Evolutionary conservation across 768 basidiomycete genomes (phyloP).

Genomic region (Scleroderma citrinum): DNA sequence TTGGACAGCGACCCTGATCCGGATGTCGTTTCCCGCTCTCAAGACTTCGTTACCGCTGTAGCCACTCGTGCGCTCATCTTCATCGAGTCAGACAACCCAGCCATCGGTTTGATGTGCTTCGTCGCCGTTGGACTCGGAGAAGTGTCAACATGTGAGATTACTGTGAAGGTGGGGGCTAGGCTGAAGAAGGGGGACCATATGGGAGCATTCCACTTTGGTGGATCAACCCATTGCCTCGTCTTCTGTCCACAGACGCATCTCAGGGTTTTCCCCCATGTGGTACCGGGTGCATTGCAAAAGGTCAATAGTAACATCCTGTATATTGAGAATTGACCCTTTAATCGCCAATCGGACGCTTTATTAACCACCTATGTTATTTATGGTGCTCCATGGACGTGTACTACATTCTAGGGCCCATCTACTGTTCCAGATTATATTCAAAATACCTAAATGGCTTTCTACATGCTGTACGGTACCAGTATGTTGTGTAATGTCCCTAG

Average conservation of each 20-base stretch:
- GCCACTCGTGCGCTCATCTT: slow-evolving; percentile 53
- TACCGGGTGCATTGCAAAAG: neutral
- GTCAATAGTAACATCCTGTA: slow-evolving; percentile 1
- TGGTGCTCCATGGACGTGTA: too few species aligned
- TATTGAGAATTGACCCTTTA: neutral
- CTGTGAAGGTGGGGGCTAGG: slow-evolving; percentile 38
- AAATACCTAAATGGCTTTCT: too few species aligned
- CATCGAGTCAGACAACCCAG: slow-evolving; percentile 49
- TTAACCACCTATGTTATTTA: neutral
- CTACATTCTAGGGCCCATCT: too few species aligned
- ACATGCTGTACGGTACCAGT: too few species aligned
- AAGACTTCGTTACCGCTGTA: slow-evolving; percentile 40
- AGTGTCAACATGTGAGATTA: slow-evolving; percentile 53
- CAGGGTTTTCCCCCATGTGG: slow-evolving; percentile 1
- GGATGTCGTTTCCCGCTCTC: slow-evolving; percentile 6
- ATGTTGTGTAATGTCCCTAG: too few species aligned
- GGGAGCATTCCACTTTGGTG: slow-evolving; percentile 62
- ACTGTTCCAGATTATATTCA: too few species aligned
- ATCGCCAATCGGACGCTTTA: too few species aligned
- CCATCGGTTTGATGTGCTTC: slow-evolving; percentile 54
- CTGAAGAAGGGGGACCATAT: slow-evolving; percentile 50
- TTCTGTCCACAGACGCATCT: slow-evolving; percentile 33
- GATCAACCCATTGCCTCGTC: slow-evolving; percentile 44
- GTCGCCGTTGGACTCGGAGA: slow-evolving; percentile 58
- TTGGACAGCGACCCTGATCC: neutral